Conservation (phyloP, 441 rosid genomes). For the Syzygium malaccense region DNA sequence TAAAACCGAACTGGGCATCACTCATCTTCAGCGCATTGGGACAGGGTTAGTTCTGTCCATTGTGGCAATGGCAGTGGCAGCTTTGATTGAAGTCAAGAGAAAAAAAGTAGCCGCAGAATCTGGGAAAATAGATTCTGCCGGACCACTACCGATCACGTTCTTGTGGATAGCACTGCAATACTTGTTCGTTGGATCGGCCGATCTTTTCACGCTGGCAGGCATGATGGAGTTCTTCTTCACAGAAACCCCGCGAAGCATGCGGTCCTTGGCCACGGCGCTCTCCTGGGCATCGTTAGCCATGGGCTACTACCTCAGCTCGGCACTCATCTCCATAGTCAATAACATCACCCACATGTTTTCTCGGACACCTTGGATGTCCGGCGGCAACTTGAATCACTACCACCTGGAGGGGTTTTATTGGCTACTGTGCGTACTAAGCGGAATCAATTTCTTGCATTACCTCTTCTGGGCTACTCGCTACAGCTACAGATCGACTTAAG, state of each 20-base stretch:
- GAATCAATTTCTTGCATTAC: constrained; percentile 59
- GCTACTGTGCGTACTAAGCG: constrained; percentile 71
- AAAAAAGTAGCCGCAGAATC: constrained; percentile 35
- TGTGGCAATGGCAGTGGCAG: constrained; percentile 73
- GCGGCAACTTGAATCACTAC: constrained; percentile 68
- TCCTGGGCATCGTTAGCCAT: constrained; percentile 88
- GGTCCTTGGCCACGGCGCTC: constrained; percentile 76
- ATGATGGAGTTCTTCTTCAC: constrained; percentile 92
- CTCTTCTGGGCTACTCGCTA: constrained; percentile 82
- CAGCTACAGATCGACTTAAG: constrained; percentile 28
- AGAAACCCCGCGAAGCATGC: constrained; percentile 69
- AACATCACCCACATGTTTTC: constrained; percentile 28
- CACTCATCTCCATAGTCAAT: constrained; percentile 52
- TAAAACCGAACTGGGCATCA: constrained; percentile 58
- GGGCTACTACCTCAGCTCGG: constrained; percentile 84
- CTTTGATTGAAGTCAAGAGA: constrained; percentile 62
- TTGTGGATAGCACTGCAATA: constrained; percentile 80
- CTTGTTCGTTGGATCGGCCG: constrained; percentile 86
- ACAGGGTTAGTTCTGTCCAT: constrained; percentile 60
- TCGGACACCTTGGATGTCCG: constrained; percentile 57
- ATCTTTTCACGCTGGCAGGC: constrained; percentile 77
- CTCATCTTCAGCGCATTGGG: constrained; percentile 74
- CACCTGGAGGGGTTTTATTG: constrained; percentile 72
- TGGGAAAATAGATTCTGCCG: constrained; percentile 21
- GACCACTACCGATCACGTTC: constrained; percentile 71